Percentiles rank a stretch among this genome's conserved stretches.
Evolutionary conservation across 2,329 filamentous ascomycete genomes (phyloP).

Genomic region (Fusarium kyushuense): DNA sequence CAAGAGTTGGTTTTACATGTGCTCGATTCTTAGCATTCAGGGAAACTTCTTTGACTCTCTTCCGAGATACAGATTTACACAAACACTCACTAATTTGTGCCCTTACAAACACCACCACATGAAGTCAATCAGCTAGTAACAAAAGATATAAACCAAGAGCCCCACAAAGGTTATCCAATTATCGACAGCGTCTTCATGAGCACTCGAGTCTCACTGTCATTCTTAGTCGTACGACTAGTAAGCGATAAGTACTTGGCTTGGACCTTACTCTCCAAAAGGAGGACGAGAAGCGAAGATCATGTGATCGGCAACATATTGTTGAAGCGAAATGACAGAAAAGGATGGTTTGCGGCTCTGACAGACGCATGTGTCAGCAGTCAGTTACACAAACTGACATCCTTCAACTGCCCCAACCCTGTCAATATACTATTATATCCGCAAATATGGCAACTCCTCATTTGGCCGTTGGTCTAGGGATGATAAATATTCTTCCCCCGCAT

Average conservation of each 20-base stretch:
- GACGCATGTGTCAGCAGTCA: neutral
- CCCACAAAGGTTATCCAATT: neutral
- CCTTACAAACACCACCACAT: neutral
- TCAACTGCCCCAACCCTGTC: neutral
- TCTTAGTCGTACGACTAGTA: neutral
- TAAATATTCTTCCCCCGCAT: conserved; percentile 19
- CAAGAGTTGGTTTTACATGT: neutral
- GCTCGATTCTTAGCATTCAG: neutral
- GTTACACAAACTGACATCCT: conserved; percentile 1
- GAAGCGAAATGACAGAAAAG: conserved; percentile 4
- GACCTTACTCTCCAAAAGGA: neutral
- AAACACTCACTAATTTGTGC: too few relatives aligned
- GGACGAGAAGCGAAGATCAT: neutral
- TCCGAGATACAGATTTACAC: neutral
- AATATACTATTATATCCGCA: conserved; percentile 3
- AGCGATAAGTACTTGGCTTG: neutral
- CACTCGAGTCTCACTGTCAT: neutral
- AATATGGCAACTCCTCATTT: conserved; percentile 9
- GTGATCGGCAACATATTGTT: neutral
- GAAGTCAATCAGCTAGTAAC: too few relatives aligned
- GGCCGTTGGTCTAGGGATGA: neutral
- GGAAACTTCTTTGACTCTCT: neutral
- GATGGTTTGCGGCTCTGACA: conserved; percentile 13
- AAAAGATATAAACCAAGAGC: neutral
- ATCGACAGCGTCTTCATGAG: neutral